Evolutionary conservation across 2,329 filamentous ascomycete species (phyloP).

Genomic region (Monosporascus sp.): DNA sequence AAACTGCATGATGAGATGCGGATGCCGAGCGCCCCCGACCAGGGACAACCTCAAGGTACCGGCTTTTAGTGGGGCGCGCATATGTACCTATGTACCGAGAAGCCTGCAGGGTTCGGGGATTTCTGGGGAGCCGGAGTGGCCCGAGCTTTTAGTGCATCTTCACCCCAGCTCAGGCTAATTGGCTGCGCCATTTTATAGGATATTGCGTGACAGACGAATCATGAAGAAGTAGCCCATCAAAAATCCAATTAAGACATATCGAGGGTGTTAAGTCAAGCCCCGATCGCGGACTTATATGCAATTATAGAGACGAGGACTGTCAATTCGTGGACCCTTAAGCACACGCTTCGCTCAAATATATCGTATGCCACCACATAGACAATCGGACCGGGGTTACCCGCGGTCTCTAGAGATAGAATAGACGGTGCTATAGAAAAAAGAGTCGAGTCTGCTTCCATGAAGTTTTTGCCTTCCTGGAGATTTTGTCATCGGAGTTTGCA

Average conservation of each 20-base stretch:
- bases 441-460: constrained; percentile 14
- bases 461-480: constrained; percentile 9
- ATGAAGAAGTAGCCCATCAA: not conserved
- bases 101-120: too few relatives aligned
- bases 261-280: not conserved
- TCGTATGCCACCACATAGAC: not conserved
- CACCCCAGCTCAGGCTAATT: too few relatives aligned
- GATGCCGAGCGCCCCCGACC: too few relatives aligned
- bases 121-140: too few relatives aligned
- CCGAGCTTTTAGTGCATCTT: too few relatives aligned
- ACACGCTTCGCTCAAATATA: not conserved
- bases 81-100: too few relatives aligned
- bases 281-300: not conserved
- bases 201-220: not conserved
- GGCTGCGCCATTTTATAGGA: not conserved
- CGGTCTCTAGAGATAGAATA: not conserved
- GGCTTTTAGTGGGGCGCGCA: too few relatives aligned
- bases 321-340: not conserved
- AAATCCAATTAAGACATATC: not conserved
- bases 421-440: too few relatives aligned
- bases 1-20: too few relatives aligned
- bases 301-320: not conserved
- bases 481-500: constrained; percentile 4
- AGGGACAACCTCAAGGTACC: too few relatives aligned
- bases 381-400: constrained; percentile 2